Conservation (phyloP, 2,329 filamentous ascomycete genomes). For the Xylaria sp. region DNA sequence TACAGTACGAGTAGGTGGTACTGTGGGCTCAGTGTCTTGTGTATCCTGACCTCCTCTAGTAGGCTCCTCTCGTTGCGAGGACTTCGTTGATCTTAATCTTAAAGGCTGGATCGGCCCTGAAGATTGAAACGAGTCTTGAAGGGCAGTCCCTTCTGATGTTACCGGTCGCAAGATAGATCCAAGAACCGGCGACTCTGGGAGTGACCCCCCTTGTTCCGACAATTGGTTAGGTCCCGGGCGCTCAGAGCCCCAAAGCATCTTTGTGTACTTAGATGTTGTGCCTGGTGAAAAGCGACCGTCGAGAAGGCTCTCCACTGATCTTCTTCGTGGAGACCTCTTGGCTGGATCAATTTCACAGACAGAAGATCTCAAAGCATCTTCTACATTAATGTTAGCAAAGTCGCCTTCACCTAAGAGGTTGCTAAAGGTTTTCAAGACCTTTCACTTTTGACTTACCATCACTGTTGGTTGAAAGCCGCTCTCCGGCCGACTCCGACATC, state of each 20-base stretch:
- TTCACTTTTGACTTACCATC: not conserved
- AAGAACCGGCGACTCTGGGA: not conserved
- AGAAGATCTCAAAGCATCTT: not conserved
- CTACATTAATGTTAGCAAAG: not conserved
- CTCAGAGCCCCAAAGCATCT: not conserved
- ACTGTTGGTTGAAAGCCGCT: not conserved
- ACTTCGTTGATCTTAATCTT: not conserved
- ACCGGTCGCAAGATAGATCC: not conserved
- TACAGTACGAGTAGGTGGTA: not conserved
- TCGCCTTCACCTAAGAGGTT: not conserved
- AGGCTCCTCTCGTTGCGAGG: not conserved
- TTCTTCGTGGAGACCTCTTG: not conserved
- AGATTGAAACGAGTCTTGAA: not conserved
- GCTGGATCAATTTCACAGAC: not conserved
- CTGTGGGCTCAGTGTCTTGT: not conserved
- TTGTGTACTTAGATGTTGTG: not conserved
- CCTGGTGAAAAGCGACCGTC: not conserved
- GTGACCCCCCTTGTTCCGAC: not conserved
- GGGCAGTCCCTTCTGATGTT: not conserved
- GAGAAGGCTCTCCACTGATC: conserved; percentile 11
- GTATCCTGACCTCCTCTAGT: not conserved
- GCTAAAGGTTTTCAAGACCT: not conserved
- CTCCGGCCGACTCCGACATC: not conserved
- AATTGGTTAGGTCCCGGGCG: not conserved
- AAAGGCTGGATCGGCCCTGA: not conserved